Evolutionary conservation across 805 yeast genomes (phyloP), one percentile per base, ranked within the genome.

Genomic region (Nakazawaea wickerhamii): DNA sequence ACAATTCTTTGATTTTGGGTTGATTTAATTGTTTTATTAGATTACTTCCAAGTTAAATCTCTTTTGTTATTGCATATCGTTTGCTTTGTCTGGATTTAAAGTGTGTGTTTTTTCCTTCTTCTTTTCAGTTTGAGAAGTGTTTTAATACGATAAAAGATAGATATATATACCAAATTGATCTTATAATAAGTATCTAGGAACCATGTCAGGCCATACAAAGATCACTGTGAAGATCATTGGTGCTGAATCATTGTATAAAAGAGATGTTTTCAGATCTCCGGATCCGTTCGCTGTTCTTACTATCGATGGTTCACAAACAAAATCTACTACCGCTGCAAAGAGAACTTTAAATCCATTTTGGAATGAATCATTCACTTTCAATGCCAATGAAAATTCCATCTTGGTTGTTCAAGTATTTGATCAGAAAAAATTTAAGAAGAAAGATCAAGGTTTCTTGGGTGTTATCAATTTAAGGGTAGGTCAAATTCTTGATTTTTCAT

Each of bases 251-350:
- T 79, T 93, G 44, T 88, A 87, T 64, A 93, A 93, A 65, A 75
- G 99, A 49, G 99, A 93, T 62, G 90, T 93, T 19, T 87, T 90
- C 60, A 79, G 95, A 44, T 85, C 90, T 48, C 99, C 99, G 2
- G 99, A 93, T 63, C 99, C 99, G 9, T 93, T 93, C 67, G 96
- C 97, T 2, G 98, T 93, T 27, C 70, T 93, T 48, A 91, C 98
- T 10, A 90, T 93, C n/a, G 99, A 93, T 62, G 98, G 98, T 4
- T 81, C 86, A 17, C 99, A 93, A 60, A 93, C 98, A 1, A 88
- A 88, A 58, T 84, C 96, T 15, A 93, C 99, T 1, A 79, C 88
- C 39, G 93, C 95, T 27, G 93, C 95, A 23, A 87, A 88, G 57
- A 89, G 87, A 64, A 93, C 98, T 2, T 68, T 91, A 53, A 88